Evolutionary conservation across 2,329 filamentous ascomycete species (phyloP).

Genomic region (Ascochyta clinopodiicola): DNA sequence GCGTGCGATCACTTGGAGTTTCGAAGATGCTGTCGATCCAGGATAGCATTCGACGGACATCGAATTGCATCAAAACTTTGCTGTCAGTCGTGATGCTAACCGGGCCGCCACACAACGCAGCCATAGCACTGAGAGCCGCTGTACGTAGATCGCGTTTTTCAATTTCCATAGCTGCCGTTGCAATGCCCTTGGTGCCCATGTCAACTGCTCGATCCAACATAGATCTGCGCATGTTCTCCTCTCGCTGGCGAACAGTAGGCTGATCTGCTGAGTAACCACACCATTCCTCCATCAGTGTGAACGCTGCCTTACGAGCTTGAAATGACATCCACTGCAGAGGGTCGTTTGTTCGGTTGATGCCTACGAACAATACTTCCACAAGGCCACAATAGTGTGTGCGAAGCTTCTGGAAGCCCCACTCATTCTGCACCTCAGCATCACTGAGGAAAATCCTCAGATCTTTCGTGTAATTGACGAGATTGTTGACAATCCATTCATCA

Average conservation of each 20-base stretch:
- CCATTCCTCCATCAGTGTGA: conserved; percentile 98
- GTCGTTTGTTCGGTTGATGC: conserved; percentile 83
- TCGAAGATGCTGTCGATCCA: conserved; percentile 98
- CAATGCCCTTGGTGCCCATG: conserved; percentile 74
- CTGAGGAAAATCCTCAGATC: conserved; percentile 94
- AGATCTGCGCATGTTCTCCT: conserved; percentile 86
- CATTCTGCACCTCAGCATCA: conserved; percentile 91
- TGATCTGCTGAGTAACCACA: conserved; percentile 96
- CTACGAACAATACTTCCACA: conserved; percentile 90
- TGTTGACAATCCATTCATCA: conserved; percentile 89
- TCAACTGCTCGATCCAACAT: conserved; percentile 79
- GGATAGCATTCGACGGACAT: conserved; percentile 87
- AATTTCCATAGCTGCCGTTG: conserved; percentile 92
- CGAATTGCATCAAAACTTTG: conserved; percentile 86
- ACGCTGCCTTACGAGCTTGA: conserved; percentile 92
- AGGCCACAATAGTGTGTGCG: conserved; percentile 93
- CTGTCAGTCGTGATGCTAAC: conserved; percentile 89
- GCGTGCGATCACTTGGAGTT: conserved; percentile 88
- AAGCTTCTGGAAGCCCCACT: conserved; percentile 92
- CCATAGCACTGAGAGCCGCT: conserved; percentile 94
- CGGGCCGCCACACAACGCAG: conserved; percentile 82
- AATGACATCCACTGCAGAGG: conserved; percentile 96
- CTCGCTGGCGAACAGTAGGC: conserved; percentile 77
- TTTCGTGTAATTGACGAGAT: conserved; percentile 86
- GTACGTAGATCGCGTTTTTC: conserved; percentile 92